Conservation (phyloP, 2,329 filamentous ascomycete genomes). For the Neofusicoccum umdonicola region DNA sequence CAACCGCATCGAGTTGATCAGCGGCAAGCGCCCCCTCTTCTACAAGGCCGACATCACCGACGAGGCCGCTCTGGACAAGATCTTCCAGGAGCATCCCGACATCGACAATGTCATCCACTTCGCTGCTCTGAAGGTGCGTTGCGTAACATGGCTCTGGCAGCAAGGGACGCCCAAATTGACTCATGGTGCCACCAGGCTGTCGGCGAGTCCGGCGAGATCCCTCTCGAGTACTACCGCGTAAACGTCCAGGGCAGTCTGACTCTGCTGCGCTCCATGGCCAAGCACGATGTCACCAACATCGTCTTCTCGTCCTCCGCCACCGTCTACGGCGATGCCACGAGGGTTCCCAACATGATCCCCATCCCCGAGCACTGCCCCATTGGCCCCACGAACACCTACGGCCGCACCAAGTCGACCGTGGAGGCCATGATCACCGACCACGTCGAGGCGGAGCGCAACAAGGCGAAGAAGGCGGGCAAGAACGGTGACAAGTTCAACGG, state of each 20-base stretch:
- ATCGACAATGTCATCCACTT: constrained; percentile 99
- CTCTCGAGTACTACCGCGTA: constrained; percentile 95
- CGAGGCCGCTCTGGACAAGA: constrained; percentile 75
- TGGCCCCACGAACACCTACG: constrained; percentile 95
- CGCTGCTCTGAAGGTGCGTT: constrained; percentile 82
- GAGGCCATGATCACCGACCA: constrained; percentile 91
- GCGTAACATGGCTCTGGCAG: background rate
- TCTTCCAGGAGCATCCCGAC: constrained; percentile 84
- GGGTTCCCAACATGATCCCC: constrained; percentile 96
- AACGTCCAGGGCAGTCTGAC: constrained; percentile 91
- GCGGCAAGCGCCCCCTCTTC: constrained; percentile 81
- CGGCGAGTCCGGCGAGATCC: constrained; percentile 89
- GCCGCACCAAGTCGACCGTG: constrained; percentile 90
- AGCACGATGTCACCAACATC: constrained; percentile 90
- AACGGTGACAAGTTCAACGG: constrained; percentile 75
- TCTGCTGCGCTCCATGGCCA: constrained; percentile 82
- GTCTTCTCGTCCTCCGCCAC: constrained; percentile 98
- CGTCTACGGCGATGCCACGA: constrained; percentile 96
- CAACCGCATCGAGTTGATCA: constrained; percentile 92
- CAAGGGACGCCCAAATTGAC: constrained; percentile 15
- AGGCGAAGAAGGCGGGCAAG: constrained; percentile 75
- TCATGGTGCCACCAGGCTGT: constrained; percentile 65
- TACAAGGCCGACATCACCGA: constrained; percentile 86
- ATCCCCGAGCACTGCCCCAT: constrained; percentile 97
- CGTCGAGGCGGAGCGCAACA: constrained; percentile 81